Base-by-base conservation (phyloP, 2,329 filamentous ascomycete genomes). In the Penicillium sp. region DNA sequence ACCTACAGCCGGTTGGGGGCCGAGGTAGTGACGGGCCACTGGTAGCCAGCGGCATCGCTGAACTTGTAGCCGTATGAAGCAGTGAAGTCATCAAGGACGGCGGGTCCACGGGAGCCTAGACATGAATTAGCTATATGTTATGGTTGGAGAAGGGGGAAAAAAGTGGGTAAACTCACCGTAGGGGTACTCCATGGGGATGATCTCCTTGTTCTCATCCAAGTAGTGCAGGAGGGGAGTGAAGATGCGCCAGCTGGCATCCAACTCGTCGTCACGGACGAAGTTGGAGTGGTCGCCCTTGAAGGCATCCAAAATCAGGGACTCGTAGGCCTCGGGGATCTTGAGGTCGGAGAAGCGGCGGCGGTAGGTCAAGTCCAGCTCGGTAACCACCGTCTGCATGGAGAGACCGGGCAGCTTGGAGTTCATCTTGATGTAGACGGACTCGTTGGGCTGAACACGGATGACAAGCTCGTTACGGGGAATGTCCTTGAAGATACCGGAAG, bases 381-480 rank as follows among this genome's bases (percentile, higher is more conserved):
- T 99, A 68, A 97, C 91, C 39, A 97, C 94, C 13, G 94, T 99
- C 83, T 99, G 94, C 93, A 97, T 99, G 82, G 92, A 97, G 70
- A 99, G 83, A 70, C 94, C 94, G 21, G 94, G 96, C 59, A 99
- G 84, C 84, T 99, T 99, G 31, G 93, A 97, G 88, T 99, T 99
- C 94, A 99, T 99, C 87, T 99, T 99, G 79, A 97, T 96, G 82
- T 99, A 99, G 67, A 99, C 93, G 75, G 91, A 96, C 84, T 99
- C 94, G 81, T 99, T 99, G 70, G 94, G 94, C 82, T 99, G 94
- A 65, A 99, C 96, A 67, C 94, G 93, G 82, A 99, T 97, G 71
- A 99, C 94, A 66, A 99, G 89, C 81, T 99, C 94, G 82, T 99
- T 99, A 68, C 96, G 89, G 59, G 94, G 96, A 73, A 99, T 99